Evolutionary conservation across 1,284 basidiomycete species (phyloP).

Genomic region (Cutaneotrichosporon arboriforme): DNA sequence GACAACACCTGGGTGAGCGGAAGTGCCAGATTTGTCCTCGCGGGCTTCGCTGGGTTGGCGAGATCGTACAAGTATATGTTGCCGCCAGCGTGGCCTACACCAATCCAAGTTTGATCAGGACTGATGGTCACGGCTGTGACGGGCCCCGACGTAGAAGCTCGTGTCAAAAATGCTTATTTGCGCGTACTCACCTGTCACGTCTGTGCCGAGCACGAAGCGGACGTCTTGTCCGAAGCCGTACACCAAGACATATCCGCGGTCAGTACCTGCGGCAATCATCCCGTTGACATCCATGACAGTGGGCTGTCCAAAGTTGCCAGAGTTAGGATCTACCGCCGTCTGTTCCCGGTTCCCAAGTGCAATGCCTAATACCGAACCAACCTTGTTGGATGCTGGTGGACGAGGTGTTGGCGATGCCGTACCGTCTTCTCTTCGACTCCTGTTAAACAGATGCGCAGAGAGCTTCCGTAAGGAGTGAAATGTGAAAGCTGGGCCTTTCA

Average conservation of each 20-base stretch:
- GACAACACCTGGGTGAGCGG: conserved; percentile 55
- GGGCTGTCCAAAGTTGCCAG: conserved; percentile 54
- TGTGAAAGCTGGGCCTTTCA: conserved; percentile 29
- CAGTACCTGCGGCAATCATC: conserved; percentile 82
- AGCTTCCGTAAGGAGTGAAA: conserved; percentile 58
- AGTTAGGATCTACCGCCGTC: not conserved
- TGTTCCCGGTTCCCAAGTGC: not conserved
- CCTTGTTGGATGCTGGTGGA: conserved; percentile 41
- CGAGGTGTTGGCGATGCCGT: conserved; percentile 5
- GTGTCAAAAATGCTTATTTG: not conserved
- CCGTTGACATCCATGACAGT: conserved; percentile 81
- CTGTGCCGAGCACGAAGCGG: conserved; percentile 68
- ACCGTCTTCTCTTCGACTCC: conserved; percentile 7
- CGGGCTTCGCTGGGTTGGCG: conserved; percentile 55
- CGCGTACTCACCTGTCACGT: conserved; percentile 56
- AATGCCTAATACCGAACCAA: conserved; percentile 55
- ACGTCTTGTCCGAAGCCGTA: conserved; percentile 88
- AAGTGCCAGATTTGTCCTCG: conserved; percentile 36
- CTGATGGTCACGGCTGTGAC: conserved; percentile 88
- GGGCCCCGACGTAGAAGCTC: conserved; percentile 55
- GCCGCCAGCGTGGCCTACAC: conserved; percentile 79
- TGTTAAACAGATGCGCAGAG: conserved; percentile 52
- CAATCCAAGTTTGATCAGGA: conserved; percentile 88
- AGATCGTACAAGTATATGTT: conserved; percentile 84
- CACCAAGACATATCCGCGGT: conserved; percentile 68